Evolutionary conservation across 202 grass and related monocot species (phyloP), one percentile per base, ranked within the genome.

Genomic region (Tripidium arundinaceum): DNA sequence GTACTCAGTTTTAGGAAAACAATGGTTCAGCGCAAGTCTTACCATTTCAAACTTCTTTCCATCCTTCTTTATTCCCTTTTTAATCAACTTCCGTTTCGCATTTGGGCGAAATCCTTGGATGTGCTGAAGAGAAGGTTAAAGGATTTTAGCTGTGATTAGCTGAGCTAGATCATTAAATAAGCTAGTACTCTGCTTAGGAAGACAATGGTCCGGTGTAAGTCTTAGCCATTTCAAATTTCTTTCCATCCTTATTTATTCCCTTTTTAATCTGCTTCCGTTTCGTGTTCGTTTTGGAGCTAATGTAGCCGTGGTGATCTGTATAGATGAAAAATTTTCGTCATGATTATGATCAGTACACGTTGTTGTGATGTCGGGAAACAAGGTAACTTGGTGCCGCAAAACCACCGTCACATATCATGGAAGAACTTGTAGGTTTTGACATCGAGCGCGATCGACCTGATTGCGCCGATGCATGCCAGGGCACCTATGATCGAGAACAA

Each of bases 71-170:
- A 28, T 50, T 8, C 11, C 31, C 25, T 14, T 29, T 65, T 41
- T 65, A n/a, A 72, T 22, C 24, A n/a, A 15, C 25, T 45, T 60
- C 43, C 0, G 2, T 52, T 52, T 52, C 2, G 49, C 18, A 2
- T 52, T n/a, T n/a, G 86, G 43, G 90, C 85, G 55, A 93, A 93
- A 54, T 97, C 93, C 9, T 85, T 97, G 90, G 93, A 97, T 81
- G 79, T 87, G 52, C 68, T 97, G 78, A 93, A 91, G 83, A 91
- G 86, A 87, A 88, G 88, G 70, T 79, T 97, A 79, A 97, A 90
- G 83, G 88, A 97, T 87, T 92, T 97, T 83, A 93, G 86, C 85
- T 97, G 64, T 83, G 67, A 78, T 72, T 81, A 78, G 19, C 12
- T 49, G 76, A 50, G 52, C 37, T 62, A 31, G 50, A 57, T 84